Evolutionary conservation across 2,329 filamentous ascomycete species (phyloP), one percentile per base, ranked within the genome.

Genomic region (Rhynchosporium graminicola): DNA sequence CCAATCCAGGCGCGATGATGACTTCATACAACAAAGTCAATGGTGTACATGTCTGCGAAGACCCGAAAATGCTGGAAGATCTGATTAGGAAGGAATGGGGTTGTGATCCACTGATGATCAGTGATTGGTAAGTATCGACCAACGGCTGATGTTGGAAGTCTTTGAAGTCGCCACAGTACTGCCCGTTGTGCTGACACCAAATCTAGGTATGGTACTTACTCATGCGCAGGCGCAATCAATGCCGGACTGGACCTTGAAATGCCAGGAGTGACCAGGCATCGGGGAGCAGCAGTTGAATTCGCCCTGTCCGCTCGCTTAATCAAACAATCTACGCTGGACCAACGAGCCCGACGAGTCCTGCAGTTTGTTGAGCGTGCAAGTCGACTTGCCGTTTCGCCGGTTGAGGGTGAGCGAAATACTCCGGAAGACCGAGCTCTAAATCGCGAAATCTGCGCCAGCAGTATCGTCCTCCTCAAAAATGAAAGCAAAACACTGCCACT

Each of bases 381-480:
- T n/a, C 57, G 47, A 31, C 46, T 63, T 15, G 31, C 51, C 42
- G 58, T 67, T n/a, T 64, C 67, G 12, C 15, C 63, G 60, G 58
- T 54, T 26, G 70, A 63, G 65, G 67, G 45, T 47, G 68, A 64
- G 42, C 62, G 58, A n/a, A 63, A 65, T 60, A 66, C 15, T 28
- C 72, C 64, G 42, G 74, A 72, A 66, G 72, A 73, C 62, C 70
- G 70, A 9, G 63, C 65, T 26, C 68, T 87, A 33, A 80, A 86
- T 28, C 78, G 85, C 26, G 77, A 82, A 42, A 75, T 85, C 2
- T 84, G 84, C 4, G 78, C 82, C 0, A 82, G 86, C 64, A 84
- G 82, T 1, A 82, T 87, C 10, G 85, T 88, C 0, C 79, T 89
- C 8, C 75, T 89, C 40, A 88, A 88, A 75, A 89, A 89, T 65